These are phyloP conservation scores for Fraxinus americana DNA, from an alignment of 257 asterid genomes.

Conservation along the genomic window DNA sequence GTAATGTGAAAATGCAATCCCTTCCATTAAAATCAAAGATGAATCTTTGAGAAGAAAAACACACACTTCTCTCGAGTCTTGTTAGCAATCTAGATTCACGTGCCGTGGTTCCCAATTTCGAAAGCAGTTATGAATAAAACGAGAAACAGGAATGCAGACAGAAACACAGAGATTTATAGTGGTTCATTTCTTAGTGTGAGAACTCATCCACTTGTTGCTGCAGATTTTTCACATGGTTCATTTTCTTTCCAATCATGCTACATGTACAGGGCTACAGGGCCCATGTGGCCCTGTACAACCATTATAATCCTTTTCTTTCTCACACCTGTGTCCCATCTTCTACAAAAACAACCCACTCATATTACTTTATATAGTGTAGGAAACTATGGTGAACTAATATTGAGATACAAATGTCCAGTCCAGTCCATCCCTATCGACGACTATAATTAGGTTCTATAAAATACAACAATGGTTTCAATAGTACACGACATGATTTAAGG, in stretches of 20 bases:
- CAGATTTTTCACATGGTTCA: neutral
- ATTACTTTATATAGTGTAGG: neutral
- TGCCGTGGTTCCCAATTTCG: too few species aligned
- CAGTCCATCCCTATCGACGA: neutral
- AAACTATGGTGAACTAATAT: neutral
- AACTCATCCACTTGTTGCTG: too few species aligned
- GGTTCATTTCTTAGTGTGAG: neutral
- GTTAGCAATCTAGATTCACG: too few species aligned
- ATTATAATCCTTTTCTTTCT: neutral
- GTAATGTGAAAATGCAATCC: neutral
- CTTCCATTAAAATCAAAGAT: too few species aligned
- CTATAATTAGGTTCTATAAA: neutral
- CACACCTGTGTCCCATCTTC: neutral
- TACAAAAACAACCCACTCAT: too few species aligned
- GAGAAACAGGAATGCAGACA: too few species aligned
- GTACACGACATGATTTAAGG: neutral
- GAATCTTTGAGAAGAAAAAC: too few species aligned
- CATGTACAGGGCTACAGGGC: too few species aligned
- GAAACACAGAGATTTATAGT: neutral
- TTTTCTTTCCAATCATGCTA: neutral
- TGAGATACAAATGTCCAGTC: neutral
- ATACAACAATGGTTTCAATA: neutral
- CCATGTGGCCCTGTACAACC: too few species aligned
- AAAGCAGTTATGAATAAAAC: neutral
- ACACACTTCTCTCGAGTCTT: too few species aligned